A percentile compares a stretch with the other conserved stretches of the same genome.
phyloP scores from a whole-genome alignment of 2,329 filamentous ascomycete species.

The Corniculantispora saksenae region DNA sequence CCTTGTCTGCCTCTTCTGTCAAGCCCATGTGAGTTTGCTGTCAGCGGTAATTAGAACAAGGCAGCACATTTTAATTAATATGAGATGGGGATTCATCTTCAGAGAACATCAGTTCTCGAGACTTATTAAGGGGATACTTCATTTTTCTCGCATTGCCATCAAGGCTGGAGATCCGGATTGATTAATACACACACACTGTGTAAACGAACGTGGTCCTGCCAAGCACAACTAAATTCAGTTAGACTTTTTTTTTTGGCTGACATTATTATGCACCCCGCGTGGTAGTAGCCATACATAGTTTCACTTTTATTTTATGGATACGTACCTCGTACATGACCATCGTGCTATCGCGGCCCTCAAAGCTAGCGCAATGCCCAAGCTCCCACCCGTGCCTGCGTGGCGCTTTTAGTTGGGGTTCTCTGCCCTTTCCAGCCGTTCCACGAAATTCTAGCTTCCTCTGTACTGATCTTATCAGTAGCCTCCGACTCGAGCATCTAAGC shows the following conservation, averaged over 20 bases:
- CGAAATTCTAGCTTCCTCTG: not conserved
- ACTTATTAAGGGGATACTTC: slow-evolving; percentile 10
- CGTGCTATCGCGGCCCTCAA: not conserved
- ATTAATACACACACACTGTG: not conserved
- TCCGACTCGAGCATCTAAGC: not conserved
- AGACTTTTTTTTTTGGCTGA: not conserved
- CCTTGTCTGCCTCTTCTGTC: not conserved
- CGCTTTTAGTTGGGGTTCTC: not conserved
- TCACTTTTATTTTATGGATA: slow-evolving; percentile 18
- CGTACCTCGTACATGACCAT: not conserved
- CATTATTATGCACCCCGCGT: slow-evolving; percentile 10
- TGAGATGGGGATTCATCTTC: not conserved
- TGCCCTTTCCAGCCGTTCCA: not conserved
- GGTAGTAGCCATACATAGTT: slow-evolving; percentile 10
- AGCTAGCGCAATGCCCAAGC: not conserved
- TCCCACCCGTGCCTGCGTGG: not conserved
- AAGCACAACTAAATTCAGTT: not conserved
- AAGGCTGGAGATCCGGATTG: slow-evolving; percentile 4
- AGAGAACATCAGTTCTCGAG: not conserved
- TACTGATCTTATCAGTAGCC: not conserved
- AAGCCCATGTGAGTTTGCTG: not conserved
- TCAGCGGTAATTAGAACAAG: not conserved
- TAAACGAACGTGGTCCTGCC: not conserved
- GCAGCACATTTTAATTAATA: not conserved
- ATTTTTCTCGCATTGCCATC: slow-evolving; percentile 1